Evolutionary conservation across 768 basidiomycete genomes (phyloP).

Genomic region (Lactarius pseudohatsudake): DNA sequence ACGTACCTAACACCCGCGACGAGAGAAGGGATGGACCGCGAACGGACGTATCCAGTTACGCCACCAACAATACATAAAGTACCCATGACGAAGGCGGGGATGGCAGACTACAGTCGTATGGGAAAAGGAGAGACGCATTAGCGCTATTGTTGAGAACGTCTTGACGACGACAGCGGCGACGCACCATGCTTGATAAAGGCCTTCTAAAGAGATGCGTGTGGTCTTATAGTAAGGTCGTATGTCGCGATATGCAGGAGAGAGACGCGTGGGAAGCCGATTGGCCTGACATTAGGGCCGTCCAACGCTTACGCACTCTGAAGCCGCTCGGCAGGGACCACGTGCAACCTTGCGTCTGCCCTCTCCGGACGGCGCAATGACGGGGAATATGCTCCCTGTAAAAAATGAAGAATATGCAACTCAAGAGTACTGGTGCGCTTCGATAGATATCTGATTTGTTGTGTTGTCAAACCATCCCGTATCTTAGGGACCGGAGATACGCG

Average conservation of each 20-base stretch:
- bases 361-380: background rate
- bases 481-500: conserved; percentile 69
- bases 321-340: background rate
- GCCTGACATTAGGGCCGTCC: too few relatives aligned
- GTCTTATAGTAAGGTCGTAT: background rate
- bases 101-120: conserved; percentile 56
- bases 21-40: conserved; percentile 77
- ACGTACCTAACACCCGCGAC: conserved; percentile 78
- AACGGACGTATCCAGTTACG: conserved; percentile 65
- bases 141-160: background rate
- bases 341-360: too few relatives aligned
- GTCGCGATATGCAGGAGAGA: background rate
- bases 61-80: conserved; percentile 76
- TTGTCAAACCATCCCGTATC: background rate
- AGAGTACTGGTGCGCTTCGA: conserved; percentile 59
- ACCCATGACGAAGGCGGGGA: conserved; percentile 79
- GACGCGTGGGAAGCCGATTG: conserved; percentile 17
- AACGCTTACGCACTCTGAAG: background rate
- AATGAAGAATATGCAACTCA: conserved; percentile 70
- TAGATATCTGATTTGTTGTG: background rate
- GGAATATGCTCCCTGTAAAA: conserved; percentile 48
- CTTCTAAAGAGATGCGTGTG: background rate
- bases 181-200: conserved; percentile 5
- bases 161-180: background rate
- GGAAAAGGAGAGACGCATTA: background rate